Base-by-base conservation (phyloP, 148 eudicot genomes). In the Spergularia marina region DNA sequence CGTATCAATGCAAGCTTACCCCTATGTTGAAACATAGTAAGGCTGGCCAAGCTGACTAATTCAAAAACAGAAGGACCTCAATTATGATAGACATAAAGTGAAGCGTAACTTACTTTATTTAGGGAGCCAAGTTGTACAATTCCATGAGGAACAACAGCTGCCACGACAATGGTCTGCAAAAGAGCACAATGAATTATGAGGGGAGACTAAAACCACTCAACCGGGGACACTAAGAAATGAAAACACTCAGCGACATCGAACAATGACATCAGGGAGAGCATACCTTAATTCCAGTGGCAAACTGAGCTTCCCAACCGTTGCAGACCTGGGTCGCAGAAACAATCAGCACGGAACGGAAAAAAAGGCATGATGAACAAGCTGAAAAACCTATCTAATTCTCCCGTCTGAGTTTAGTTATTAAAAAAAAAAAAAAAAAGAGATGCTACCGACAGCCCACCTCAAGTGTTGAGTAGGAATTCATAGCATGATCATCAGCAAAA, bases 251-350 rank as follows among this genome's bases (percentile, higher is more conserved):
- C 36, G 68, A 30, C 51, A 52, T 66, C 66, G 0, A 17, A 21
- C 53, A 64, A 75, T 21, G 30, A 52, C 58, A 36, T 52, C 20
- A 49, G 57, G 44, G 56, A 44, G 65, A 75, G 73, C 63, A 79
- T 78, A 94, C 98, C 98, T 83, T 84, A 60, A 90, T 83, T 59
- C 97, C 98, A 79, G 98, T 93, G 66, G 83, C 84, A 83, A 91
- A 90, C 79, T 94, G 98, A 62, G 82, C 81, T 78, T 87, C 89
- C 95, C 91, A 90, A 54, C 85, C 93, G 77, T 83, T 90, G 78
- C 47, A 83, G 62, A 85, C 75, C 98, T 94, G 89, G 39, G 78
- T 75, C 71, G n/a, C 60, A 72, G 56, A 77, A 78, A 78, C 66
- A 71, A 49, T 68, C 66, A 66, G 51, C 62, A 23, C 55, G 15